phyloP scores from a whole-genome alignment of 768 basidiomycete genomes.

The Crucibulum laeve region DNA sequence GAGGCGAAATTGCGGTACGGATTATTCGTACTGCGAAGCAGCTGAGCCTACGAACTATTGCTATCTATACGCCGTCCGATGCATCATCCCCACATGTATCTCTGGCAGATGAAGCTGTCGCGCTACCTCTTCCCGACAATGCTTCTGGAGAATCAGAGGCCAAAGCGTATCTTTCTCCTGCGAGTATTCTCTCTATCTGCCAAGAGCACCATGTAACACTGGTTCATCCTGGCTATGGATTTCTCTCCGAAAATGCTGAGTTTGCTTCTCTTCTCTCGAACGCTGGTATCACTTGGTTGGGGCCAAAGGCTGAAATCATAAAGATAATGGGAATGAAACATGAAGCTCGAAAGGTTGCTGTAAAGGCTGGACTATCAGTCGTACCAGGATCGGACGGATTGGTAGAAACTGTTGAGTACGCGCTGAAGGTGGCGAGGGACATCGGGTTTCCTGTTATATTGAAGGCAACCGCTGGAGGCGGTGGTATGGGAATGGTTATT shows the following conservation, averaged over 20 bases:
- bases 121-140: slow-evolving; percentile 20
- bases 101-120: slow-evolving; percentile 46
- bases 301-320: slow-evolving; percentile 48
- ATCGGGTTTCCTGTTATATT: slow-evolving; percentile 62
- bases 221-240: slow-evolving; percentile 63
- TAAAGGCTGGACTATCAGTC: slow-evolving; percentile 43
- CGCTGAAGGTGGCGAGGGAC: slow-evolving; percentile 27
- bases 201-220: slow-evolving; percentile 37
- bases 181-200: slow-evolving; percentile 38
- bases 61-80: slow-evolving; percentile 58
- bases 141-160: slow-evolving; percentile 29
- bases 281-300: slow-evolving; percentile 53
- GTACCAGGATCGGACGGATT: slow-evolving; percentile 56
- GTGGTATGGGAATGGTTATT: slow-evolving; percentile 63
- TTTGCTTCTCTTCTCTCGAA: slow-evolving; percentile 44
- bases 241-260: slow-evolving; percentile 58
- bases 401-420: slow-evolving; percentile 34
- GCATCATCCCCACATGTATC: slow-evolving; percentile 53
- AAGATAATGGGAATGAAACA: slow-evolving; percentile 60
- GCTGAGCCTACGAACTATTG: slow-evolving; percentile 48
- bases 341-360: slow-evolving; percentile 42
- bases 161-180: slow-evolving; percentile 34
- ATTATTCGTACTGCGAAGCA: slow-evolving; percentile 52
- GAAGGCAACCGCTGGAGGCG: slow-evolving; percentile 67
- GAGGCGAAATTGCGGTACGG: slow-evolving; percentile 69